Conservation (phyloP, 331 rosid genomes). For the Stylosanthes scabra region DNA sequence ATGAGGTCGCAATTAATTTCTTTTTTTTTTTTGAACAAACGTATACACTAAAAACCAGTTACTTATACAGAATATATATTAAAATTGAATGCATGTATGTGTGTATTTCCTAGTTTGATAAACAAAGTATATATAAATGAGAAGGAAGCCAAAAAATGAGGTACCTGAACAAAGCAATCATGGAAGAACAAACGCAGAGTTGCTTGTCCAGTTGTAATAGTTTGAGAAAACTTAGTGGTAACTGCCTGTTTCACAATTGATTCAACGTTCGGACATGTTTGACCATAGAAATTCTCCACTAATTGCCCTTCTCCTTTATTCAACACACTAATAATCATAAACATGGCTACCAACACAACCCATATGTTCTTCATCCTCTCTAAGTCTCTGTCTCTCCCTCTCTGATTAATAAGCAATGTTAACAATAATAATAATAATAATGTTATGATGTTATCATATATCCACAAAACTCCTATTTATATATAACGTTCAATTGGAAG, state of each 20-base stretch:
- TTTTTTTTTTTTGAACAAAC: too few relatives aligned
- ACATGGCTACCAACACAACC: constrained; percentile 25
- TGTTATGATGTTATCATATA: neutral
- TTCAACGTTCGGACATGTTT: constrained; percentile 75
- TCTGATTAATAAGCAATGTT: neutral
- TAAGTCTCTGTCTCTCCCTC: too few relatives aligned
- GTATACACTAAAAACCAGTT: too few relatives aligned
- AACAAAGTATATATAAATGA: neutral
- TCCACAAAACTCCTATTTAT: constrained; percentile 30
- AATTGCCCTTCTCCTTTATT: constrained; percentile 54
- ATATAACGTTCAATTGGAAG: neutral
- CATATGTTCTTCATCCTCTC: constrained; percentile 18
- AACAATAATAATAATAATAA: too few relatives aligned
- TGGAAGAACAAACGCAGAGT: constrained; percentile 90
- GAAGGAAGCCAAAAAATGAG: too few relatives aligned
- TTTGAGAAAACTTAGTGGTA: constrained; percentile 53
- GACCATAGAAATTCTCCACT: constrained; percentile 58
- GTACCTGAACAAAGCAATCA: constrained; percentile 81
- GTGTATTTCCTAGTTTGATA: neutral
- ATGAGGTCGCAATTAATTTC: too few relatives aligned
- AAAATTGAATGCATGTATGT: too few relatives aligned
- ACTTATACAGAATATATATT: too few relatives aligned
- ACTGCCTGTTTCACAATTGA: constrained; percentile 65
- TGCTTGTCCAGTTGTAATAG: constrained; percentile 61
- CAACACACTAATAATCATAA: constrained; percentile 23